Evolutionary conservation across 495 filamentous ascomycete genomes (phyloP).

Genomic region (Hypoxylon perforatum): DNA sequence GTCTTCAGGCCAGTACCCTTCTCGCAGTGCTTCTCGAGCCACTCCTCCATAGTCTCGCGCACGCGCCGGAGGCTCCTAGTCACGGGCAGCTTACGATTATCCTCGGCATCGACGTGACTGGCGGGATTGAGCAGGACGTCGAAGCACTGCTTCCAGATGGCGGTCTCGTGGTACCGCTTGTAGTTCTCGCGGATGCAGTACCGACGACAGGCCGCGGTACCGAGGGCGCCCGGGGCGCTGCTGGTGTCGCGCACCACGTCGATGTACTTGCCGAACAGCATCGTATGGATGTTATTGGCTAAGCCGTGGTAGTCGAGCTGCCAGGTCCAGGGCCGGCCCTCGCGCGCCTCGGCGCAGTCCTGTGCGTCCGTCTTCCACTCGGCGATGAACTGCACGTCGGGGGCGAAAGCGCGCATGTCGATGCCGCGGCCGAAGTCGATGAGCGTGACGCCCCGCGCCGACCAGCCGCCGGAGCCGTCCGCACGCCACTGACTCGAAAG

Average conservation of each 20-base stretch:
- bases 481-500: conserved; percentile 69
- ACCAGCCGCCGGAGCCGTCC: conserved; percentile 82
- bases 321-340: conserved; percentile 92
- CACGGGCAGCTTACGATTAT: conserved; percentile 71
- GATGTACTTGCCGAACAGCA: conserved; percentile 95
- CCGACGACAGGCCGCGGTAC: conserved; percentile 63
- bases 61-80: conserved; percentile 70
- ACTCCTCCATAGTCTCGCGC: conserved; percentile 84
- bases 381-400: conserved; percentile 86
- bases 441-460: conserved; percentile 78
- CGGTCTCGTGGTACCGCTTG: conserved; percentile 95
- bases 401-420: conserved; percentile 86
- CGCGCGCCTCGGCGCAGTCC: conserved; percentile 95
- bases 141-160: conserved; percentile 87
- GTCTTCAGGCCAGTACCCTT: conserved; percentile 81
- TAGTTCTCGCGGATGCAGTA: conserved; percentile 77
- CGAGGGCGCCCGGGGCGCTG: conserved; percentile 57
- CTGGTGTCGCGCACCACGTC: conserved; percentile 78
- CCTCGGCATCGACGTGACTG: conserved; percentile 68
- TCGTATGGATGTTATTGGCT: conserved; percentile 82
- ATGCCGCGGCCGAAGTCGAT: conserved; percentile 97
- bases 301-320: conserved; percentile 95
- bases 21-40: conserved; percentile 84
- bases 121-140: conserved; percentile 87
- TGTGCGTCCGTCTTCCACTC: conserved; percentile 88